A percentile compares a stretch with the other conserved stretches of the same genome.
phyloP scores from a whole-genome alignment of 306 rosid species.

The Rubus idaeus region DNA sequence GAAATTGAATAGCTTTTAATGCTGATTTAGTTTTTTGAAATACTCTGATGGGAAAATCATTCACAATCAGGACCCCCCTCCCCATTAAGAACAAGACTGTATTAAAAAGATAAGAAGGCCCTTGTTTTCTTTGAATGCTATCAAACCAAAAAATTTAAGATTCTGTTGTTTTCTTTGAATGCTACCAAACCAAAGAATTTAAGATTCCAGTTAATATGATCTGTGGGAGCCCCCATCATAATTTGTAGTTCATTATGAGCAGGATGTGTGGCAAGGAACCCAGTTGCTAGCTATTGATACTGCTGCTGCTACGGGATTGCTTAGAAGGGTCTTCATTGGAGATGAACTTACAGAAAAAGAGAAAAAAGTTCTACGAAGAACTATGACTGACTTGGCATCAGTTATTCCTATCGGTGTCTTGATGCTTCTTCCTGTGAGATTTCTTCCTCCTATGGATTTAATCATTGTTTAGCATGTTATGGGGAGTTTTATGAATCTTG shows the following conservation, averaged over 20 bases:
- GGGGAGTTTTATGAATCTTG: background rate
- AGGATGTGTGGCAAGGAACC: constrained; percentile 99
- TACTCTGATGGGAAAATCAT: background rate
- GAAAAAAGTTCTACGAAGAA: constrained; percentile 75
- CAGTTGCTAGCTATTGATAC: constrained; percentile 89
- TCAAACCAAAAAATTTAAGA: too few species aligned
- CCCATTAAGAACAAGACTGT: background rate
- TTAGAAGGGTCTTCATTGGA: constrained; percentile 73
- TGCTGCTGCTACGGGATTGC: constrained; percentile 68
- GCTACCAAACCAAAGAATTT: background rate
- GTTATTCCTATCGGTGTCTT: constrained; percentile 91
- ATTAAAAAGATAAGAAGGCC: background rate
- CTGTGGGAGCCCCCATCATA: background rate
- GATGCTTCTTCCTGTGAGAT: constrained; percentile 94
- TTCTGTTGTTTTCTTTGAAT: background rate
- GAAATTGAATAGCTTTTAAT: background rate
- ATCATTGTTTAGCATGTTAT: background rate
- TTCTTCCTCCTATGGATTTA: constrained; percentile 10
- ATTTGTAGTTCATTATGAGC: constrained; percentile 22
- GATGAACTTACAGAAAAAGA: constrained; percentile 93
- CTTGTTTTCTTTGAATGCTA: background rate
- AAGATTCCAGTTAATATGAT: background rate
- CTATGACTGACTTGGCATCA: constrained; percentile 90
- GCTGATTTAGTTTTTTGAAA: background rate
- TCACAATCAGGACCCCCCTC: background rate